Percentiles rank a stretch among this genome's conserved stretches.
Evolutionary conservation across 768 basidiomycete genomes (phyloP).

Genomic region (Mycena filopes): DNA sequence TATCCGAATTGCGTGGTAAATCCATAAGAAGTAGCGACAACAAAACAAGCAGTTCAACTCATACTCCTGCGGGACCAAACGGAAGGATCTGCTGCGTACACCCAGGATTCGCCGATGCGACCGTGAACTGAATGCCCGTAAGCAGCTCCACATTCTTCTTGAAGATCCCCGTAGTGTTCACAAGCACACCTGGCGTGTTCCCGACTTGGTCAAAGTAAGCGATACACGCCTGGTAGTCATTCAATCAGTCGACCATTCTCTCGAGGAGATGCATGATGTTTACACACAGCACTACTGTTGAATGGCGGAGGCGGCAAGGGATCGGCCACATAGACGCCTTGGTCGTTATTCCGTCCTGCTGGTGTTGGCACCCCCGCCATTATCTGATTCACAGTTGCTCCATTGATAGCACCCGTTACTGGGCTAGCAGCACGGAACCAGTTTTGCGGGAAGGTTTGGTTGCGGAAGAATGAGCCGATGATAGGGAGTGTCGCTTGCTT

Average conservation of each 20-base stretch:
- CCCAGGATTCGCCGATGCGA: constrained; percentile 18
- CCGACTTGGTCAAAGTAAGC: constrained; percentile 25
- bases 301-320: constrained; percentile 27
- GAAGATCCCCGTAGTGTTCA: constrained; percentile 28
- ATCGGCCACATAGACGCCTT: constrained; percentile 28
- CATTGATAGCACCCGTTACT: constrained; percentile 19
- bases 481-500: constrained; percentile 25
- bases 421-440: constrained; percentile 28
- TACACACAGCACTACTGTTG: constrained; percentile 30
- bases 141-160: constrained; percentile 26
- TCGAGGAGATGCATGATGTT: too few species aligned
- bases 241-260: too few species aligned
- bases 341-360: constrained; percentile 28
- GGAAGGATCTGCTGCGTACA: constrained; percentile 27
- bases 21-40: too few species aligned
- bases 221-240: constrained; percentile 11
- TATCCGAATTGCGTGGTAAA: too few species aligned
- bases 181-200: constrained; percentile 17
- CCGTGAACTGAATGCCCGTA: constrained; percentile 22
- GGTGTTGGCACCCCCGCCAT: not conserved
- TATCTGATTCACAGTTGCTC: not conserved
- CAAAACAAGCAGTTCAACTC: not conserved
- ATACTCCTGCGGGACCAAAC: constrained; percentile 27
- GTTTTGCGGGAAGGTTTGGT: constrained; percentile 27
- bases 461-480: constrained; percentile 25